Evolutionary conservation across 164 flowering plant genomes (phyloP).

Genomic region (Nelumbo lutea): DNA sequence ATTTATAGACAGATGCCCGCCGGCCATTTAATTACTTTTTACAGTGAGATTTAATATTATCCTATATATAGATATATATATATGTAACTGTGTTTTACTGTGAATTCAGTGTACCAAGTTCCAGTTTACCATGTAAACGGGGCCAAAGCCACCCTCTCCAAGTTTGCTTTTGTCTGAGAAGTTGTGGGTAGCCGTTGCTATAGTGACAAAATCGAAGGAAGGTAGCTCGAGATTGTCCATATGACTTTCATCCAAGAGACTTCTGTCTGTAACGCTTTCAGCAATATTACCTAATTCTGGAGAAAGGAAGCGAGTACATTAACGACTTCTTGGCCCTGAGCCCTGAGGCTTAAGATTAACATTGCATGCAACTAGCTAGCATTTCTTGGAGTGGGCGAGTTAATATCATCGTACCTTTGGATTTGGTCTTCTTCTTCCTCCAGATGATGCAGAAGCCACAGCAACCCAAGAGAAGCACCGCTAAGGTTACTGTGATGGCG

Average conservation of each 20-base stretch:
- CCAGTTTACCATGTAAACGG: constrained; percentile 24
- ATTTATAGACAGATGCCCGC: neutral
- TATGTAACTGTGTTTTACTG: too few species aligned
- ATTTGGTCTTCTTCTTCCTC: neutral
- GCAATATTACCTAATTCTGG: neutral
- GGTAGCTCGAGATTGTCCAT: constrained; percentile 18
- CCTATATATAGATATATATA: too few species aligned
- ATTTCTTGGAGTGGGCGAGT: too few species aligned
- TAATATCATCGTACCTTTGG: neutral
- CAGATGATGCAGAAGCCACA: neutral
- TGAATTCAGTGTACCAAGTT: neutral
- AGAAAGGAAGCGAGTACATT: too few species aligned
- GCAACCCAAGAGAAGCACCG: neutral
- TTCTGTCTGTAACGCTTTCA: neutral
- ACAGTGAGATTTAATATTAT: too few species aligned
- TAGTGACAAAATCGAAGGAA: constrained; percentile 5
- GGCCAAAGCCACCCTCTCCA: constrained; percentile 37
- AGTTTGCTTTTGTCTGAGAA: constrained; percentile 19
- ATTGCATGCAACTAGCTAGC: too few species aligned
- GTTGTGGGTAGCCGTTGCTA: constrained; percentile 20
- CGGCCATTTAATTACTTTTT: too few species aligned
- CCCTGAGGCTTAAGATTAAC: too few species aligned
- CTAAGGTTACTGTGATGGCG: neutral
- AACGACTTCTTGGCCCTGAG: too few species aligned
- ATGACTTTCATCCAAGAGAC: neutral